Evolutionary conservation across 228 moss, liverwort and hornwort species (phyloP).

Genomic region (Sphagnum fallax): DNA sequence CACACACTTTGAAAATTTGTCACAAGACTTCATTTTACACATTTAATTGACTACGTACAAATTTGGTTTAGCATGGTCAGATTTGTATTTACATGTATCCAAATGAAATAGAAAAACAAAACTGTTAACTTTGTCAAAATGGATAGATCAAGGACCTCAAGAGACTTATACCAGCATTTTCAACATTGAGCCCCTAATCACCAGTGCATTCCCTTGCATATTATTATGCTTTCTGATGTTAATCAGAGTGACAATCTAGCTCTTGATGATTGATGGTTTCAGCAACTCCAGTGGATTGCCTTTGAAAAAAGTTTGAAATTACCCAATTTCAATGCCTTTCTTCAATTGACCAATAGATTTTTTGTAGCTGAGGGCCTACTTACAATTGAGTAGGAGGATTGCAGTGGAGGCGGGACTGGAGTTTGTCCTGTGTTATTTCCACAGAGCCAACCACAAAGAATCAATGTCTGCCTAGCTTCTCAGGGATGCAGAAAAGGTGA

Average conservation of each 20-base stretch:
- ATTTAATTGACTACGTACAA: neutral
- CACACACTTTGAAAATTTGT: neutral
- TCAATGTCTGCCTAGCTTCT: no score
- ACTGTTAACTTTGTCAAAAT: neutral
- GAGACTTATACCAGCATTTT: no score
- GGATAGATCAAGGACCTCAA: neutral
- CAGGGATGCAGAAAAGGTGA: no score
- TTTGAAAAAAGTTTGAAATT: neutral
- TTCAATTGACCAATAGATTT: neutral
- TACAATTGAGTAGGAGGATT: conserved; percentile 19
- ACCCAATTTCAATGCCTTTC: neutral
- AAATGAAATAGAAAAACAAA: neutral
- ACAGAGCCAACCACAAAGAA: no score
- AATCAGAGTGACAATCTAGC: neutral
- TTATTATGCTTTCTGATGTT: no score
- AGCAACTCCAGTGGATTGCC: neutral
- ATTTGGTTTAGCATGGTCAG: neutral
- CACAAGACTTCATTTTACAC: neutral
- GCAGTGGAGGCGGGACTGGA: conserved; percentile 21
- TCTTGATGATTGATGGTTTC: neutral
- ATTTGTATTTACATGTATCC: neutral
- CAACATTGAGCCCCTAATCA: no score
- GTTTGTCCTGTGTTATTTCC: conserved; percentile 12
- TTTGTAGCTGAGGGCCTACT: neutral
- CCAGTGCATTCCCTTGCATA: no score